These are phyloP conservation scores for Saccharomycopsis fodiens DNA, from an alignment of 805 yeast genomes.

Conservation along the genomic window DNA sequence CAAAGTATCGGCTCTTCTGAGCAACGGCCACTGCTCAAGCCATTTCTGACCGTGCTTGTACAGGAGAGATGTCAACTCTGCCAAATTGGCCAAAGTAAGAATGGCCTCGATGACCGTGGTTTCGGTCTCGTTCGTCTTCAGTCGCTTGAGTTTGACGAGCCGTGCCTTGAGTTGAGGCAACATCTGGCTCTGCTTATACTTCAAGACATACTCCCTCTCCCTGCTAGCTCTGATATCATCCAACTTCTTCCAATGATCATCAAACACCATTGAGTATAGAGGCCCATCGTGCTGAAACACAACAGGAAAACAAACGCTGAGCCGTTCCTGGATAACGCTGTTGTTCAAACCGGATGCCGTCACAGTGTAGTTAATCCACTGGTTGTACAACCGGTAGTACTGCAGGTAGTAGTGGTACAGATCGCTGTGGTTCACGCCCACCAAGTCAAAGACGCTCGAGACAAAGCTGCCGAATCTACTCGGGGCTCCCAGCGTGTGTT, in stretches of 20 bases:
- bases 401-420: background rate
- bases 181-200: background rate
- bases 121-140: background rate
- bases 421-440: background rate
- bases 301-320: slow-evolving; percentile 1
- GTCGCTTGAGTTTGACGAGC: background rate
- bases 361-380: slow-evolving; percentile 1
- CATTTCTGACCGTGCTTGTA: background rate
- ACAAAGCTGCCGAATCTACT: background rate
- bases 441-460: background rate
- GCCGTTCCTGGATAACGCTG: background rate
- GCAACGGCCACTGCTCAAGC: no score
- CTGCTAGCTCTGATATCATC: background rate
- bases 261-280: background rate
- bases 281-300: background rate
- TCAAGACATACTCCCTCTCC: background rate
- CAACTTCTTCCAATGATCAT: background rate
- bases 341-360: background rate
- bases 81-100: background rate
- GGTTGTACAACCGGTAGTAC: slow-evolving; percentile 2
- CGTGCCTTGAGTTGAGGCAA: background rate
- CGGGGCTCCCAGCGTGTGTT: background rate
- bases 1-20: background rate
- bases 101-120: background rate
- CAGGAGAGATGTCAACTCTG: background rate